Evolutionary conservation across 2,329 filamentous ascomycete genomes (phyloP).

Genomic region (Lecanicillium sp.): DNA sequence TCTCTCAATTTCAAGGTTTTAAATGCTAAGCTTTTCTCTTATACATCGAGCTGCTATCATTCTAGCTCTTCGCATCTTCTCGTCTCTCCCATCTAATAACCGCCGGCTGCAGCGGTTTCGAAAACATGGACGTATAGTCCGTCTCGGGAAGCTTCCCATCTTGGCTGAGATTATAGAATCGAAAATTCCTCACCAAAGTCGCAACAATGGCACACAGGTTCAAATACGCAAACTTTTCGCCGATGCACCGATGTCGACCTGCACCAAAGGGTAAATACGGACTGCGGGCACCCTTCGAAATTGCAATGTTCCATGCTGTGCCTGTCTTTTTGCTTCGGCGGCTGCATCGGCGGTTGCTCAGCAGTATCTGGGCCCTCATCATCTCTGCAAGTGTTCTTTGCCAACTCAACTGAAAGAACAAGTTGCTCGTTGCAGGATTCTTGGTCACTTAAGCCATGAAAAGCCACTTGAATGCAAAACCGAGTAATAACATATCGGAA

Average conservation of each 20-base stretch:
- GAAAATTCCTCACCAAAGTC: constrained; percentile 52
- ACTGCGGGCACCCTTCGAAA: constrained; percentile 24
- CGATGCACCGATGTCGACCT: constrained; percentile 65
- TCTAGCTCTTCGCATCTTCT: background rate
- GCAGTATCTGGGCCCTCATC: too few relatives aligned
- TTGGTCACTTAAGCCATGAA: too few relatives aligned
- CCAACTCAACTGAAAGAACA: too few relatives aligned
- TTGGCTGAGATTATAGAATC: constrained; percentile 39
- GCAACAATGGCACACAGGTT: constrained; percentile 59
- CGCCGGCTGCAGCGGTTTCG: constrained; percentile 24
- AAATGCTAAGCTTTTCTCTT: too few relatives aligned
- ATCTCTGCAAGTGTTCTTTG: too few relatives aligned
- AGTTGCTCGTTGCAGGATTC: too few relatives aligned
- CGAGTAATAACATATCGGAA: too few relatives aligned
- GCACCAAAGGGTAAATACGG: constrained; percentile 61
- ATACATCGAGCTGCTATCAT: too few relatives aligned
- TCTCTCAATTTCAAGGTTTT: too few relatives aligned
- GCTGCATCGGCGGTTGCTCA: constrained; percentile 9
- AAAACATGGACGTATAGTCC: constrained; percentile 49
- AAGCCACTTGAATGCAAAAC: too few relatives aligned
- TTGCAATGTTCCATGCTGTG: constrained; percentile 22
- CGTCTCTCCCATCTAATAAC: constrained; percentile 24
- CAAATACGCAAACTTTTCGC: constrained; percentile 67
- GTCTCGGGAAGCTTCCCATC: constrained; percentile 54
- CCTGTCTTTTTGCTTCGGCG: constrained; percentile 13